Percentiles rank a stretch among this genome's conserved stretches.
Conservation (phyloP, 2,329 filamentous ascomycete genomes). For the Oidium heveae region DNA sequence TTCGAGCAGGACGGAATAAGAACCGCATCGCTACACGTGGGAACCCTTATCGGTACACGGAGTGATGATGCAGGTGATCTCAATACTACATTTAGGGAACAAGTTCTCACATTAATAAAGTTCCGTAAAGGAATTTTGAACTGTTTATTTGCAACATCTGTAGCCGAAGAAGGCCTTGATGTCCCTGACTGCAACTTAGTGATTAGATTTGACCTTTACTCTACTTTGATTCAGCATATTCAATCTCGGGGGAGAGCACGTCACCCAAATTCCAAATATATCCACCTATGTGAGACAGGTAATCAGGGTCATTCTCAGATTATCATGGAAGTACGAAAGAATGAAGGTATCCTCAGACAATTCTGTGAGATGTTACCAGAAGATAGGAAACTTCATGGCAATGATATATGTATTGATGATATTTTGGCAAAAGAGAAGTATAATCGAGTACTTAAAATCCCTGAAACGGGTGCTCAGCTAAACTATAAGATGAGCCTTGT, state of each 20-base stretch:
- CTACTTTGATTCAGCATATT: slow-evolving; percentile 80
- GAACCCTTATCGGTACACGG: slow-evolving; percentile 33
- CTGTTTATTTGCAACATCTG: slow-evolving; percentile 40
- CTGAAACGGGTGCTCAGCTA: slow-evolving; percentile 45
- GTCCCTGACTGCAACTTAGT: slow-evolving; percentile 42
- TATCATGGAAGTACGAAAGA: slow-evolving; percentile 32
- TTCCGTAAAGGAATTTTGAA: slow-evolving; percentile 34
- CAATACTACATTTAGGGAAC: slow-evolving; percentile 39
- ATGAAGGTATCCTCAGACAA: slow-evolving; percentile 37
- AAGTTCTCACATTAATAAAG: slow-evolving; percentile 45
- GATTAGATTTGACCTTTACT: slow-evolving; percentile 63
- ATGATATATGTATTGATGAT: slow-evolving; percentile 29
- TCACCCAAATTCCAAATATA: slow-evolving; percentile 50
- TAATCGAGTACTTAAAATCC: slow-evolving; percentile 26
- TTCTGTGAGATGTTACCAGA: slow-evolving; percentile 56
- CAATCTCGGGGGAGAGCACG: slow-evolving; percentile 78
- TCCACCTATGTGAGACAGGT: slow-evolving; percentile 55
- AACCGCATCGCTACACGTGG: slow-evolving; percentile 31
- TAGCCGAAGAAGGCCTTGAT: slow-evolving; percentile 42
- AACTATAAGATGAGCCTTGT: slow-evolving; percentile 51
- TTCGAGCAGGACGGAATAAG: slow-evolving; percentile 30
- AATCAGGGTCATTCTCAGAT: slow-evolving; percentile 34
- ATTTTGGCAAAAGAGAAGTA: slow-evolving; percentile 23
- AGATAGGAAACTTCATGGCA: slow-evolving; percentile 41
- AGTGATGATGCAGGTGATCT: slow-evolving; percentile 26